Percentiles rank a stretch among this genome's conserved stretches.
Evolutionary conservation across 108 stramenopile species (phyloP).

Genomic region (Fragilaria radians): DNA sequence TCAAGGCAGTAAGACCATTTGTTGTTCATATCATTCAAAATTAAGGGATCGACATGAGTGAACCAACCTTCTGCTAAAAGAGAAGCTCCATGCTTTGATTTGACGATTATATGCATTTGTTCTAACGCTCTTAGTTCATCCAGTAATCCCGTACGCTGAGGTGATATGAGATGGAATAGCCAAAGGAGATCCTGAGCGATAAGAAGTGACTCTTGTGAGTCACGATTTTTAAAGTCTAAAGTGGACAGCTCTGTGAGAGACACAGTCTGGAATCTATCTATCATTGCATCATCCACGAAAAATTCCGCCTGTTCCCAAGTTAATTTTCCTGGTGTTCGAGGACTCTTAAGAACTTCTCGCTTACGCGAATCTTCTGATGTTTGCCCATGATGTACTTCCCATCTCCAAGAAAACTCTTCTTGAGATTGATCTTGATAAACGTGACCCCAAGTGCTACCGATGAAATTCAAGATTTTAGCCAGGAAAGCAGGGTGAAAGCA

Average conservation of each 20-base stretch:
- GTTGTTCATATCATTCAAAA: conserved; percentile 56
- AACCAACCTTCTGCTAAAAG: conserved; percentile 48
- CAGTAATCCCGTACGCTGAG: conserved; percentile 43
- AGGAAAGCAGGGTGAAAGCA: conserved; percentile 35
- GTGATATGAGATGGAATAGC: conserved; percentile 36
- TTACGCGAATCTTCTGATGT: conserved; percentile 17
- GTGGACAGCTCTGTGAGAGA: not conserved
- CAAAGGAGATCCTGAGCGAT: conserved; percentile 32
- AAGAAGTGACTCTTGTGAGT: conserved; percentile 1
- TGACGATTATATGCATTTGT: conserved; percentile 9
- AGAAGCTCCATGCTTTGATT: conserved; percentile 17
- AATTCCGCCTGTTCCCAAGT: conserved; percentile 62
- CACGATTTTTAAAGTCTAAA: not conserved
- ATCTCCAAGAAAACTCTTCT: conserved; percentile 74
- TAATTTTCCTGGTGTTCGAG: conserved; percentile 40
- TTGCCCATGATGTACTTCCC: conserved; percentile 57
- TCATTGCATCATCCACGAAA: conserved; percentile 19
- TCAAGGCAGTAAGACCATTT: conserved; percentile 48
- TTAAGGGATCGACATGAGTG: conserved; percentile 42
- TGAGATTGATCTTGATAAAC: conserved; percentile 62
- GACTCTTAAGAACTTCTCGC: conserved; percentile 50
- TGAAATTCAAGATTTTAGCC: conserved; percentile 43
- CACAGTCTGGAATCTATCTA: conserved; percentile 9
- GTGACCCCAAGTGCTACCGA: conserved; percentile 72
- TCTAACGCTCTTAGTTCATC: conserved; percentile 62